Percentiles rank a stretch among this genome's conserved stretches.
phyloP scores from a whole-genome alignment of 495 filamentous ascomycete genomes.

The Aspergillus conjunctus region DNA sequence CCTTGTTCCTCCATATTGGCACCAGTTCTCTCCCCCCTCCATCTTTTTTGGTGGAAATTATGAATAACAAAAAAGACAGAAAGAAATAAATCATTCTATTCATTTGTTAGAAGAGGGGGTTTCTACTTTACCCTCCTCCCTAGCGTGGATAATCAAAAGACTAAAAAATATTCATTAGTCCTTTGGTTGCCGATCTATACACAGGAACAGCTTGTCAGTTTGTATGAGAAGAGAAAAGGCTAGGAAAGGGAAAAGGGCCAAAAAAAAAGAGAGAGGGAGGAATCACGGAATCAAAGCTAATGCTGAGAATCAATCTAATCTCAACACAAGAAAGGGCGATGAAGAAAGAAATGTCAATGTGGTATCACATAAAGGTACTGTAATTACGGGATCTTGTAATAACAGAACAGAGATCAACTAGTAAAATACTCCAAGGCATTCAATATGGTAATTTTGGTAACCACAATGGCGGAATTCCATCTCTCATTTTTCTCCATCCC shows the following conservation, averaged over 20 bases:
- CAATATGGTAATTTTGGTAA: constrained; percentile 13
- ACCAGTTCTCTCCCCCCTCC: background rate
- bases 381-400: constrained; percentile 4
- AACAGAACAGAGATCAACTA: constrained; percentile 1
- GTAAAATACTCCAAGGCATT: constrained; percentile 8
- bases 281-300: background rate
- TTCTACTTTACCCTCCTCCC: too few species aligned
- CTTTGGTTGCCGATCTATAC: too few species aligned
- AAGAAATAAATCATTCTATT: too few species aligned
- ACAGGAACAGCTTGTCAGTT: too few species aligned
- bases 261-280: background rate
- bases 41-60: too few species aligned
- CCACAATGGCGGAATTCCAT: constrained; percentile 16
- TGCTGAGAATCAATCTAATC: background rate
- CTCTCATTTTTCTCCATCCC: constrained; percentile 10
- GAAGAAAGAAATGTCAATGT: background rate
- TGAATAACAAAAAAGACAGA: background rate
- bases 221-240: background rate
- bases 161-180: too few species aligned
- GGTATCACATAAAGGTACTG: background rate
- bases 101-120: too few species aligned
- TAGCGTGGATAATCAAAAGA: too few species aligned
- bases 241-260: background rate
- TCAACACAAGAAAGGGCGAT: background rate
- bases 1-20: background rate